Conservation (phyloP, 2,329 filamentous ascomycete species). For the Helotiales sp. region DNA sequence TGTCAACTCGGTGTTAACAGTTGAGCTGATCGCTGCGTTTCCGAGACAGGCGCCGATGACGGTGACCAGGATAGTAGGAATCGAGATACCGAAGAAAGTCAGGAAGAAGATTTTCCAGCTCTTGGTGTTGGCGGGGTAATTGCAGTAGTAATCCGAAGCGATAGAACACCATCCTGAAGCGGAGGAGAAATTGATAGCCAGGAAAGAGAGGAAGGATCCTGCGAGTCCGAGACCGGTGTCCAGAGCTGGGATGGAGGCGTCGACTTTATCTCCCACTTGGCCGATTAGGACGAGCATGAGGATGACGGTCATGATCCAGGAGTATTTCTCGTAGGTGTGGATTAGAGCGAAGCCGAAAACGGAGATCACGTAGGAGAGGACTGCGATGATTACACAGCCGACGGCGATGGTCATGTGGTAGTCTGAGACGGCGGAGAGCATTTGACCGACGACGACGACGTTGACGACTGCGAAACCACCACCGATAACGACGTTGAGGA, state of each 20-base stretch:
- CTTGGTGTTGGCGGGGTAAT: slow-evolving; percentile 34
- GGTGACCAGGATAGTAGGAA: slow-evolving; percentile 41
- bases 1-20: slow-evolving; percentile 40
- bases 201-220: slow-evolving; percentile 33
- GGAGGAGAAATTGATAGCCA: slow-evolving; percentile 32
- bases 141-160: slow-evolving; percentile 35
- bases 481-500: slow-evolving; percentile 48
- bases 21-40: slow-evolving; percentile 38
- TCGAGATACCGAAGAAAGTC: slow-evolving; percentile 29
- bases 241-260: slow-evolving; percentile 36
- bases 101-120: slow-evolving; percentile 34
- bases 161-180: slow-evolving; percentile 34
- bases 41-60: slow-evolving; percentile 43
- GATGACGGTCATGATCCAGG: slow-evolving; percentile 48
- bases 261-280: slow-evolving; percentile 44
- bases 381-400: slow-evolving; percentile 32
- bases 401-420: slow-evolving; percentile 44
- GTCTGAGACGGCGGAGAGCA: slow-evolving; percentile 33
- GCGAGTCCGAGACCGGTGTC: slow-evolving; percentile 37
- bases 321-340: slow-evolving; percentile 48
- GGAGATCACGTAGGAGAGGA: slow-evolving; percentile 32
- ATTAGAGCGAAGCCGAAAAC: slow-evolving; percentile 42
- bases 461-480: slow-evolving; percentile 44
- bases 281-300: slow-evolving; percentile 49
- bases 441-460: slow-evolving; percentile 44